These are phyloP conservation scores for Marasmius tenuissimus DNA, from an alignment of 1,284 basidiomycete genomes.

Conservation along the genomic window DNA sequence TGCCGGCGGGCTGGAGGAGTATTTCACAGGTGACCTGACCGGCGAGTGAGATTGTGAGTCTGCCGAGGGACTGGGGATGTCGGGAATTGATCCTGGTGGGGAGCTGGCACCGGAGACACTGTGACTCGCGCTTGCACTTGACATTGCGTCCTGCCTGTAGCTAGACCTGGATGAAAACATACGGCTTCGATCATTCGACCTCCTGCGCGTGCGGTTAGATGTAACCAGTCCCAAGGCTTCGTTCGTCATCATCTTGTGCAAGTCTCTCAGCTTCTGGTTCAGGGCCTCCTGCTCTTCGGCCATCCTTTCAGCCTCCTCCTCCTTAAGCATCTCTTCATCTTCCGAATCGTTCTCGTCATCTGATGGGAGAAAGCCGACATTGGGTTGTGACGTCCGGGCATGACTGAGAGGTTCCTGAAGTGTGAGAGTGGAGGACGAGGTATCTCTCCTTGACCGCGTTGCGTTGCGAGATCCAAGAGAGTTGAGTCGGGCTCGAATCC, in stretches of 20 bases:
- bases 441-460: constrained; percentile 46
- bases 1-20: constrained; percentile 59
- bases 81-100: constrained; percentile 72
- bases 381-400: constrained; percentile 30
- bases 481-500: constrained; percentile 66
- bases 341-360: constrained; percentile 54
- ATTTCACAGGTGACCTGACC: constrained; percentile 51
- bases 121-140: constrained; percentile 60
- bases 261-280: constrained; percentile 60
- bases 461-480: constrained; percentile 46
- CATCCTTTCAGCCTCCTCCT: constrained; percentile 63
- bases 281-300: constrained; percentile 69
- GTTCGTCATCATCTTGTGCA: constrained; percentile 70
- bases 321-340: constrained; percentile 57
- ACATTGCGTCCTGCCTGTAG: constrained; percentile 35
- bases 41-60: constrained; percentile 50
- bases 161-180: constrained; percentile 38
- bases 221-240: constrained; percentile 71
- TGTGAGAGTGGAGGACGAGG: constrained; percentile 68
- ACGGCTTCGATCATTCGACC: constrained; percentile 44
- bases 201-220: constrained; percentile 36
- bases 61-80: constrained; percentile 68
- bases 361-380: constrained; percentile 46
- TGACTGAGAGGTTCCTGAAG: constrained; percentile 47
- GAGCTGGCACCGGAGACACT: constrained; percentile 64